These are phyloP conservation scores for Candida xiaguanensis DNA, from an alignment of 805 yeast species.

Conservation along the genomic window DNA sequence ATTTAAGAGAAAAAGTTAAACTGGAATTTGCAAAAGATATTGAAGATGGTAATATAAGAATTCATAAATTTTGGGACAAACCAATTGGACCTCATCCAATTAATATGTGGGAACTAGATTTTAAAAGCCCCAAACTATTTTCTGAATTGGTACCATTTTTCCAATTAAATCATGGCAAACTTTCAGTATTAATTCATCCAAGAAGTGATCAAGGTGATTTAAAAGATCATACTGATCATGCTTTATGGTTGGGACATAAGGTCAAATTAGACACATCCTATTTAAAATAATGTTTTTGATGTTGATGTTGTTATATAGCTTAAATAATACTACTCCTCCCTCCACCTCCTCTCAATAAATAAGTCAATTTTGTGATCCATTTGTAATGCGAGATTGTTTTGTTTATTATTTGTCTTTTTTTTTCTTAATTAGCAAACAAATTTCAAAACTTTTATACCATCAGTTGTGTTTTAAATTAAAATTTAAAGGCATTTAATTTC, in stretches of 20 bases:
- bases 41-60: constrained; percentile 36
- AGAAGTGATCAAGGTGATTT: constrained; percentile 37
- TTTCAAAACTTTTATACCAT: background rate
- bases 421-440: background rate
- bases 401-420: background rate
- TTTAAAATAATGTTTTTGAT: background rate
- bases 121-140: constrained; percentile 43
- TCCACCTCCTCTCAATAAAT: too few species aligned
- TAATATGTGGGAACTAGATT: constrained; percentile 57
- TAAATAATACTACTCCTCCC: too few species aligned
- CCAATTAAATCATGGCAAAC: constrained; percentile 48
- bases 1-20: constrained; percentile 37
- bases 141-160: constrained; percentile 45
- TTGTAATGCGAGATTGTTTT: background rate
- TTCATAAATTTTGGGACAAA: constrained; percentile 43
- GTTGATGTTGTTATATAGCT: background rate
- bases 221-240: constrained; percentile 50
- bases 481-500: background rate
- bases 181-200: constrained; percentile 57
- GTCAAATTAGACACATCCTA: constrained; percentile 19
- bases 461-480: background rate
- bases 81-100: constrained; percentile 60
- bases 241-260: constrained; percentile 56
- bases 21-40: constrained; percentile 42
- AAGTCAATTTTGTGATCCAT: too few species aligned